Evolutionary conservation across 139 green algal species (phyloP).

Genomic region (Pseudopediastrum boryanum): DNA sequence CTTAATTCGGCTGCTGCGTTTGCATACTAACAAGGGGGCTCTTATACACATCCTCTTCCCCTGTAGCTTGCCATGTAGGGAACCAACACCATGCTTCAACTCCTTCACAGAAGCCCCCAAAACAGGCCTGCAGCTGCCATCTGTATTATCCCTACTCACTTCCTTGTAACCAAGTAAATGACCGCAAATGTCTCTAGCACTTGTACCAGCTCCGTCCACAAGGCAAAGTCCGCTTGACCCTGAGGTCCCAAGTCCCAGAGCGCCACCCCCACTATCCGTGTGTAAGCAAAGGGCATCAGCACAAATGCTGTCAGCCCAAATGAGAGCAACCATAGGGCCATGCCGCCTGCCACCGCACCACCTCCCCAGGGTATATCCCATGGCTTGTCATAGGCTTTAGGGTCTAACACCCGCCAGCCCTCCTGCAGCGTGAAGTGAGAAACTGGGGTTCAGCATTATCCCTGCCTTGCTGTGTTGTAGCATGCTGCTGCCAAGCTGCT

Average conservation of each 20-base stretch:
- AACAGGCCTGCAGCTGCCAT: too few relatives aligned
- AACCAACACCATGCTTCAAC: too few relatives aligned
- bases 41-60: too few relatives aligned
- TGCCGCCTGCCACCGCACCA: constrained; percentile 57
- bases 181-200: constrained; percentile 60
- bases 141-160: too few relatives aligned
- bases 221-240: constrained; percentile 33
- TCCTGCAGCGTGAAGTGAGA: too few relatives aligned
- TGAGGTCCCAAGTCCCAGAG: constrained; percentile 7
- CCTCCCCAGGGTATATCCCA: constrained; percentile 80
- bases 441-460: too few relatives aligned
- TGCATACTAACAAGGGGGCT: too few relatives aligned
- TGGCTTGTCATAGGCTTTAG: constrained; percentile 44
- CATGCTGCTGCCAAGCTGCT: background rate
- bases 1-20: too few relatives aligned
- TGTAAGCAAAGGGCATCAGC: constrained; percentile 61
- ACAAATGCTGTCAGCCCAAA: constrained; percentile 77
- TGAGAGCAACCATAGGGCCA: constrained; percentile 66
- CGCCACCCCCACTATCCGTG: constrained; percentile 30
- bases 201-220: constrained; percentile 61
- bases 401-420: constrained; percentile 62
- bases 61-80: too few relatives aligned
- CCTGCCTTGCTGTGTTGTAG: too few relatives aligned
- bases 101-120: too few relatives aligned
- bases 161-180: constrained; percentile 47